Conservation (phyloP, 208 protist genomes). For the Leishmania guyanensis region DNA sequence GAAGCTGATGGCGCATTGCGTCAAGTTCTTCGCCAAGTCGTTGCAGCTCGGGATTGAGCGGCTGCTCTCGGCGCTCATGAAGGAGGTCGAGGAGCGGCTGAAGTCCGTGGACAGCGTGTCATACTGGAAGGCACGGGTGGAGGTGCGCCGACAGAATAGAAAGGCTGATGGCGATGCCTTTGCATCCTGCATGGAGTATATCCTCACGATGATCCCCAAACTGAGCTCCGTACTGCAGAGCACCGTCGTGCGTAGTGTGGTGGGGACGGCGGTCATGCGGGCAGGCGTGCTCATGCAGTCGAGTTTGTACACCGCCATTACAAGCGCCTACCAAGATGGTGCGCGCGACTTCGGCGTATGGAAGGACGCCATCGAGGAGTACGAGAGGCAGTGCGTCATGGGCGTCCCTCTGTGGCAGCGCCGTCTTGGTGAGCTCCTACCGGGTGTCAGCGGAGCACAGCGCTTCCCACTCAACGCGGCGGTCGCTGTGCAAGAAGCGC, state of each 20-base stretch:
- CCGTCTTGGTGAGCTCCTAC: slow-evolving; percentile 48
- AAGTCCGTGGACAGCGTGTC: slow-evolving; percentile 46
- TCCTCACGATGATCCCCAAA: slow-evolving; percentile 66
- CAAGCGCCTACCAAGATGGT: slow-evolving; percentile 42
- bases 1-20: slow-evolving; percentile 64
- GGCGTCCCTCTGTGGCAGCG: slow-evolving; percentile 70
- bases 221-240: slow-evolving; percentile 62
- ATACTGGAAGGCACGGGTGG: slow-evolving; percentile 74
- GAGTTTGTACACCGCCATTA: slow-evolving; percentile 63
- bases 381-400: slow-evolving; percentile 48
- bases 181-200: slow-evolving; percentile 70
- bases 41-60: slow-evolving; percentile 80
- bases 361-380: slow-evolving; percentile 63
- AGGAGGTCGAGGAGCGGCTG: slow-evolving; percentile 64
- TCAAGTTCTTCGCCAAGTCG: slow-evolving; percentile 68
- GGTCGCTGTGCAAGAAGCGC: slow-evolving; percentile 55
- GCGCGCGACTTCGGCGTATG: slow-evolving; percentile 64
- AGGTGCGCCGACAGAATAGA: slow-evolving; percentile 33
- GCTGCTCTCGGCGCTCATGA: slow-evolving; percentile 63
- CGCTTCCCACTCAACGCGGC: slow-evolving; percentile 72
- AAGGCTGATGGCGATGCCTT: slow-evolving; percentile 41
- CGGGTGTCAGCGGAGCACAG: slow-evolving; percentile 53
- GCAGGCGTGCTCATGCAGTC: slow-evolving; percentile 63
- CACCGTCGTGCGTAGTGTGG: slow-evolving; percentile 76
- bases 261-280: slow-evolving; percentile 73